Base-by-base conservation (phyloP, 2,329 filamentous ascomycete genomes). In the Pseudogymnoascus sp. region DNA sequence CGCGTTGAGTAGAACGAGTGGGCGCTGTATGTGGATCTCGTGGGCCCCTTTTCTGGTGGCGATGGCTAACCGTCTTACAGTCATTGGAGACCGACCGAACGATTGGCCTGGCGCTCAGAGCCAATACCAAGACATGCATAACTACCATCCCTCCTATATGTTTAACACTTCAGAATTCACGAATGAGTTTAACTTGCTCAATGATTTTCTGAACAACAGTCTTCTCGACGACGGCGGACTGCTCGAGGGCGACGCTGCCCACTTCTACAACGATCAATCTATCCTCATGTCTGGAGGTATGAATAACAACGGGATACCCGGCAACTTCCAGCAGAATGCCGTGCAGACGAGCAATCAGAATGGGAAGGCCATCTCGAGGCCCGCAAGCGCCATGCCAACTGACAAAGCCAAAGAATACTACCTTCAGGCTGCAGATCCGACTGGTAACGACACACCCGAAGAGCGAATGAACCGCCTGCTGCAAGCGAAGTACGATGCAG, bases 131-230 rank as follows among this genome's bases (percentile, higher is more conserved):
- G 92, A 97, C 75, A 94, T 97, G 87, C 91, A 94, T 77, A 90
- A 86, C 72, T 91, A 92, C 71, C 91, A 97, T 76, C 89, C 90
- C 63, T 94, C 90, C 71, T 97, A 94, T 78, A 92, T 96, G 88
- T 95, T 97, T 77, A 88, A 88, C 72, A 85, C 86, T n/a, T 78
- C 80, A 58, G 94, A 99, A 76, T 90, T 97, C 68, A 92, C 89
- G 64, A 94, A 94, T 76, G 94, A 99, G 78, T 97, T 96, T 74
- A 96, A 97, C 72, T 79, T 97, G 59, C 84, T 99, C 71, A 96
- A 95, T 78, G 93, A 99, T 74, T 97, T 97, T 72, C 82, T 99
- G 64, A 94, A 92, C 74, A 95, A 87, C 67, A 96, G 90, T 72
- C 78, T 97, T 61, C 82, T 97, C 66, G 92, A 97, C 76, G 92